Base-by-base conservation (phyloP, 2,329 filamentous ascomycete genomes). In the Bipolaris victoriae region DNA sequence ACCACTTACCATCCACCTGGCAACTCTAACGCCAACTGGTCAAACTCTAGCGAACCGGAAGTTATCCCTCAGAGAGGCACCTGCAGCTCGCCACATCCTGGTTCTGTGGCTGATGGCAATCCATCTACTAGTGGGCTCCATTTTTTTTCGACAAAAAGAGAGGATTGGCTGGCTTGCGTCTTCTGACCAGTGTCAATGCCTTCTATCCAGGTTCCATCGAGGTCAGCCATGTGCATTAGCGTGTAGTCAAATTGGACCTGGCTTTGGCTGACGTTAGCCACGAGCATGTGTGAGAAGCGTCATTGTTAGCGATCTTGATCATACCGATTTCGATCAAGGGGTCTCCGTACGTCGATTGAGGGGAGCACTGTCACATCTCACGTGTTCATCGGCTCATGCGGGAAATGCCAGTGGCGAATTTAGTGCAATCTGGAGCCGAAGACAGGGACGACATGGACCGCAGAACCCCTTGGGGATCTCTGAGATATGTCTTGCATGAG, bases 151-250 rank as follows among this genome's bases (percentile, higher is more conserved):
- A 15, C 22, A 11, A 51, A 33, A 26, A 37, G 6, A 29, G 11
- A 3, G 45, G 24, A 55, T 51, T 55, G 47, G 40, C 40, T 31
- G 18, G 16, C 24, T 31, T 33, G 40, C 16, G 36, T 20, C 52
- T 39, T 40, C 52, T 51, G 47, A 44, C 33, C 40, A 13, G 49
- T 51, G 26, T 55, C 35, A 37, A 26, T 48, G 41, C 18, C 41
- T 55, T 50, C 51, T 29, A 33, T 55, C 41, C 40, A 51, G 39
- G 39, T 46, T 41, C 41, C 18, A 50, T 45, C 24, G 16, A 31
- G 33, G 24, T 33, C 22, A 45, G 33, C 24, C 2, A 51, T 11
- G 13, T 51, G 33, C 40, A 31, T 45, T 45, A 55, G 47, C 40
- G 40, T 51, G 40, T 51, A 51, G 47, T 55, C 24, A 16, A 47